Conservation (phyloP, 2,329 filamentous ascomycete genomes). For the Ophiocordyceps camponoti-saundersi region DNA sequence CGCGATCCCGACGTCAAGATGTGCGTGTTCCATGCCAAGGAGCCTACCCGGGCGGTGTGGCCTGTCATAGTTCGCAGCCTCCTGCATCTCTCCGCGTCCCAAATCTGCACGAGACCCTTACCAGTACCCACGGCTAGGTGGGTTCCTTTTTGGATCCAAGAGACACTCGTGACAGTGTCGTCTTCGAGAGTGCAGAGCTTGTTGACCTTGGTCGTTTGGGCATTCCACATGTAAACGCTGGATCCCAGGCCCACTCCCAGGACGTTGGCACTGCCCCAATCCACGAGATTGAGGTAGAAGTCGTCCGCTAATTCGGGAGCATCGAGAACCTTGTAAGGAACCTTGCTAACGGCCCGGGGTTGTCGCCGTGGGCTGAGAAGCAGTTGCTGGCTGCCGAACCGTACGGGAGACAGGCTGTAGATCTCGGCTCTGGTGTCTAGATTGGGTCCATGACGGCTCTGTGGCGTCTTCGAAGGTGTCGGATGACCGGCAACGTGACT, state of each 20-base stretch:
- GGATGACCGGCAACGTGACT: conserved; percentile 60
- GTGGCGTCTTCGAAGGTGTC: conserved; percentile 77
- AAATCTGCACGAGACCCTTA: conserved; percentile 91
- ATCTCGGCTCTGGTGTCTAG: conserved; percentile 81
- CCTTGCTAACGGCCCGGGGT: conserved; percentile 80
- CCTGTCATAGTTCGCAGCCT: conserved; percentile 91
- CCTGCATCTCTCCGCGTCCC: conserved; percentile 79
- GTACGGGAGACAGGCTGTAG: conserved; percentile 88
- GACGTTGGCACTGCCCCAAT: conserved; percentile 93
- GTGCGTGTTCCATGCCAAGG: conserved; percentile 94
- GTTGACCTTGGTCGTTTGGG: conserved; percentile 74
- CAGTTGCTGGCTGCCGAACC: conserved; percentile 85
- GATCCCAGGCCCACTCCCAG: conserved; percentile 83
- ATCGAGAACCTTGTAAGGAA: conserved; percentile 94
- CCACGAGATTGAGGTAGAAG: conserved; percentile 93
- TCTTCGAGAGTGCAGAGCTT: conserved; percentile 87
- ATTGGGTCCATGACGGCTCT: conserved; percentile 74
- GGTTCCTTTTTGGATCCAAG: conserved; percentile 95
- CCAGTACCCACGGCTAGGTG: conserved; percentile 91
- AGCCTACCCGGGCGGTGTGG: conserved; percentile 82
- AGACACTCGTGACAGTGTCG: conserved; percentile 90
- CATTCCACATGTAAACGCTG: conserved; percentile 98
- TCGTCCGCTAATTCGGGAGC: conserved; percentile 92
- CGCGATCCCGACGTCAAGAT: conserved; percentile 91
- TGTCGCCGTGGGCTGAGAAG: conserved; percentile 79